Evolutionary conservation across 106 monocot genomes (phyloP).

Genomic region (Acanthochlamys bracteata): DNA sequence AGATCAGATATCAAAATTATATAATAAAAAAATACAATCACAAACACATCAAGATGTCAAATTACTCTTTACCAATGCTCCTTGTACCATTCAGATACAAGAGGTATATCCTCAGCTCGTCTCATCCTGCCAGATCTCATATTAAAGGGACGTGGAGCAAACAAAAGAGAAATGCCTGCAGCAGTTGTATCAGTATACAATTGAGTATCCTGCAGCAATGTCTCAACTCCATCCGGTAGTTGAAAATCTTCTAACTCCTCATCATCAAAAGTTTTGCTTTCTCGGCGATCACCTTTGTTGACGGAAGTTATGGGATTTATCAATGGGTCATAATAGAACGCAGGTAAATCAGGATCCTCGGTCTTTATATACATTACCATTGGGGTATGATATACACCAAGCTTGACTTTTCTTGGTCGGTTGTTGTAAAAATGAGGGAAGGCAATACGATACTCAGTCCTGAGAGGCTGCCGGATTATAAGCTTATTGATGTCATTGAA

Average conservation of each 20-base stretch:
- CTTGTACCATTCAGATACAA: slow-evolving; percentile 99
- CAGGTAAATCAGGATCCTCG: slow-evolving; percentile 97
- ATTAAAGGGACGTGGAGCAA: slow-evolving; percentile 94
- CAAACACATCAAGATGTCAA: not conserved
- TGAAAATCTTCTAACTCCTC: slow-evolving; percentile 83
- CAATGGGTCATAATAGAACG: slow-evolving; percentile 96
- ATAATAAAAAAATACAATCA: not conserved
- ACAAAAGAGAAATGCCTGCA: slow-evolving; percentile 81
- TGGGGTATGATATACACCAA: slow-evolving; percentile 91
- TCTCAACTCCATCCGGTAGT: slow-evolving; percentile 87
- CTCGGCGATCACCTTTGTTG: slow-evolving; percentile 64
- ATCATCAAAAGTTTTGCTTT: slow-evolving; percentile 59
- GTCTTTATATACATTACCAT: slow-evolving; percentile 99
- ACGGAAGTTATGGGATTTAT: slow-evolving; percentile 83
- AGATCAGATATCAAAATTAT: slow-evolving; percentile 1
- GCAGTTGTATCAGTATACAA: slow-evolving; percentile 98
- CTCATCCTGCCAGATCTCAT: slow-evolving; percentile 92
- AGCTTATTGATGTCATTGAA: slow-evolving; percentile 99
- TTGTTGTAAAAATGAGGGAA: slow-evolving; percentile 99
- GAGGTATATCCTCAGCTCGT: slow-evolving; percentile 95
- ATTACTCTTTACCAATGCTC: slow-evolving; percentile 73
- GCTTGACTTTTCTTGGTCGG: slow-evolving; percentile 89
- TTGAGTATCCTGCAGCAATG: slow-evolving; percentile 54
- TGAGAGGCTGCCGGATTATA: slow-evolving; percentile 92
- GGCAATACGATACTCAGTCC: slow-evolving; percentile 96